A percentile compares a stretch with the other conserved stretches of the same genome.
Evolutionary conservation across 495 filamentous ascomycete species (phyloP).

Genomic region (Xylaria acuta): DNA sequence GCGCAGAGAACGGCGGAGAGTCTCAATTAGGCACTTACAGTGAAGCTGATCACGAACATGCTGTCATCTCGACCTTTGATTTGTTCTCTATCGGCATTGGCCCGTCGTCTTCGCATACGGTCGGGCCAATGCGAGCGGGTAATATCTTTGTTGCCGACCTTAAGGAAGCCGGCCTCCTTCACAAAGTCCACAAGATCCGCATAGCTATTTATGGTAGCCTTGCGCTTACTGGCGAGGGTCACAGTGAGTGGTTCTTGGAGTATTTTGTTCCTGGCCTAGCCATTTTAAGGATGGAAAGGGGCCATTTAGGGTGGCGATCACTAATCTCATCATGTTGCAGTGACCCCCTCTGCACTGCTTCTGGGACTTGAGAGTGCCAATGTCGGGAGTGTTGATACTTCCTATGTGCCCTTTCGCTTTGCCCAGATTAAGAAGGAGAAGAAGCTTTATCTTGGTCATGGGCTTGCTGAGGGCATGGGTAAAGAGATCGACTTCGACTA

Average conservation of each 20-base stretch:
- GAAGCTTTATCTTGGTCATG: conserved; percentile 42
- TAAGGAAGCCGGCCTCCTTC: conserved; percentile 38
- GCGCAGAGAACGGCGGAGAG: conserved; percentile 26
- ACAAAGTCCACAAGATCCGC: conserved; percentile 43
- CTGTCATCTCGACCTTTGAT: conserved; percentile 47
- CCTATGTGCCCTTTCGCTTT: conserved; percentile 44
- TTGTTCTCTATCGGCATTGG: conserved; percentile 48
- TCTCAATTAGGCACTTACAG: conserved; percentile 39
- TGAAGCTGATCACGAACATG: conserved; percentile 47
- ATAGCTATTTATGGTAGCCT: conserved; percentile 46
- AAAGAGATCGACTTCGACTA: conserved; percentile 46
- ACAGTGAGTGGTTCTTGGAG: conserved; percentile 30
- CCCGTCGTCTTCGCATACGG: conserved; percentile 46
- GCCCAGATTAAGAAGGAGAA: conserved; percentile 42
- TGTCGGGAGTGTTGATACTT: conserved; percentile 44
- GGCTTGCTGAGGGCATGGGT: conserved; percentile 36
- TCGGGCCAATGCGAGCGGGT: conserved; percentile 46
- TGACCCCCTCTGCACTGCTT: conserved; percentile 46
- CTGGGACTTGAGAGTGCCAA: conserved; percentile 44
- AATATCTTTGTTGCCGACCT: conserved; percentile 46
- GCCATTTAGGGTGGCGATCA: conserved; percentile 13
- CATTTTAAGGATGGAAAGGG: not conserved
- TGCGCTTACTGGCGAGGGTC: conserved; percentile 46
- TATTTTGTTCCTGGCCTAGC: conserved; percentile 7
- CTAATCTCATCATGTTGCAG: not conserved